These are phyloP conservation scores for Penicillium janthinellum DNA, from an alignment of 2,329 filamentous ascomycete species.

Conservation along the genomic window DNA sequence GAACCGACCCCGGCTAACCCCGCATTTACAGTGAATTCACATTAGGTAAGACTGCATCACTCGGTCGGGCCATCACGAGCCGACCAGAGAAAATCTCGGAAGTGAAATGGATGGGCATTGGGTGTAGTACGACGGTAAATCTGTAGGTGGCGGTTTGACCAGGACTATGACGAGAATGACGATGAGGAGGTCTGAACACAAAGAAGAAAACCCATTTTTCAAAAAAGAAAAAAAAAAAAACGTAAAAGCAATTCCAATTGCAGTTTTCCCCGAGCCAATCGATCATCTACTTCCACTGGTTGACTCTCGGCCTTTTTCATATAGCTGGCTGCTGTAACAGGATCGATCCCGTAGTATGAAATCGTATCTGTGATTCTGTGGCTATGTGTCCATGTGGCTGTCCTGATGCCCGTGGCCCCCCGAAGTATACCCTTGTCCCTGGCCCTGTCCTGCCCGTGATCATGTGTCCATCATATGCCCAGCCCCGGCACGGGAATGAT, in stretches of 20 bases:
- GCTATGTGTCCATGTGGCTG: not conserved
- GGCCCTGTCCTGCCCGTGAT: not conserved
- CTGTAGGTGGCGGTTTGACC: not conserved
- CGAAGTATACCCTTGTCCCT: not conserved
- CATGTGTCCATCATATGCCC: not conserved
- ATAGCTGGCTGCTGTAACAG: not conserved
- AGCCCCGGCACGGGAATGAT: not conserved
- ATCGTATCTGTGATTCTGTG: not conserved
- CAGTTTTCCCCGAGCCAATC: not conserved
- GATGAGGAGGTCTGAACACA: not conserved
- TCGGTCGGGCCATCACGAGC: slow-evolving; percentile 8
- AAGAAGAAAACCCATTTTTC: not conserved
- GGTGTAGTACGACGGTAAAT: not conserved
- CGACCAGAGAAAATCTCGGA: slow-evolving; percentile 1
- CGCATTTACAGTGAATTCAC: slow-evolving; percentile 24
- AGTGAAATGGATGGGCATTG: not conserved
- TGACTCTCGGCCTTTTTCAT: not conserved
- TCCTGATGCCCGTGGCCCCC: not conserved
- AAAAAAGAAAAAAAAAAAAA: not conserved
- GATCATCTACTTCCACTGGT: not conserved
- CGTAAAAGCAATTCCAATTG: not conserved
- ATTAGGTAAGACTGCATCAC: slow-evolving; percentile 24
- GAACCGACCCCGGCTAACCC: slow-evolving; percentile 31
- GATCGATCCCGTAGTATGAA: not conserved
- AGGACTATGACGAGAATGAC: not conserved